Conservation (phyloP, 1,139 yeast species). For the Pichia sp. region DNA sequence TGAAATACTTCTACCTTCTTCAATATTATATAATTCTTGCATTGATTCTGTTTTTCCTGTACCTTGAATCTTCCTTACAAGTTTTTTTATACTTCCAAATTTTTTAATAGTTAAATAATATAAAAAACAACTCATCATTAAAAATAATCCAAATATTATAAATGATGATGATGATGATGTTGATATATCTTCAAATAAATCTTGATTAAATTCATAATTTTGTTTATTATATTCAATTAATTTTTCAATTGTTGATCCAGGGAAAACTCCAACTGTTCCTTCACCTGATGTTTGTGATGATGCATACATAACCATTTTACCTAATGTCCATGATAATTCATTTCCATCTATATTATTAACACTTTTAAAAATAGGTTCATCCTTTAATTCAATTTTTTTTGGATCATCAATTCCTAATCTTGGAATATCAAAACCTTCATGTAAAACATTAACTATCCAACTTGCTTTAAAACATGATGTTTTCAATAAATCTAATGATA, state of each 20-base stretch:
- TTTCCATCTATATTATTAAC: conserved; percentile 62
- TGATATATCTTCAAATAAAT: not conserved
- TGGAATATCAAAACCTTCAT: conserved; percentile 75
- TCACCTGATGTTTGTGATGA: conserved; percentile 25
- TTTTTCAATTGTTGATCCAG: conserved; percentile 13
- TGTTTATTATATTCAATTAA: not conserved
- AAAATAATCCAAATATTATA: not conserved
- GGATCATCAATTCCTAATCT: conserved; percentile 48
- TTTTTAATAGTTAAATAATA: conserved; percentile 10
- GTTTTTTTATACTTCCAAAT: conserved; percentile 13
- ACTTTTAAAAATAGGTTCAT: conserved; percentile 44
- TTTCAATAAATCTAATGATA: conserved; percentile 42
- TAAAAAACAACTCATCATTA: not conserved
- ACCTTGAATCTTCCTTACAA: conserved; percentile 7
- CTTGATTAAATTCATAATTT: not conserved
- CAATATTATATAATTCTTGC: conserved; percentile 16
- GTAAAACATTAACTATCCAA: conserved; percentile 72
- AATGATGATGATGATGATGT: not conserved
- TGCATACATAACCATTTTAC: conserved; percentile 63
- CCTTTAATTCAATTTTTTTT: conserved; percentile 18
- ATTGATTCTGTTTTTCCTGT: conserved; percentile 4
- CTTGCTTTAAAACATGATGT: conserved; percentile 79
- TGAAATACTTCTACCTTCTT: conserved; percentile 19
- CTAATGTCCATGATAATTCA: conserved; percentile 80
- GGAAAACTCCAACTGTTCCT: conserved; percentile 18